Base-by-base conservation (phyloP, 768 basidiomycete genomes). In the Lanmaoa pseudosensibilis region DNA sequence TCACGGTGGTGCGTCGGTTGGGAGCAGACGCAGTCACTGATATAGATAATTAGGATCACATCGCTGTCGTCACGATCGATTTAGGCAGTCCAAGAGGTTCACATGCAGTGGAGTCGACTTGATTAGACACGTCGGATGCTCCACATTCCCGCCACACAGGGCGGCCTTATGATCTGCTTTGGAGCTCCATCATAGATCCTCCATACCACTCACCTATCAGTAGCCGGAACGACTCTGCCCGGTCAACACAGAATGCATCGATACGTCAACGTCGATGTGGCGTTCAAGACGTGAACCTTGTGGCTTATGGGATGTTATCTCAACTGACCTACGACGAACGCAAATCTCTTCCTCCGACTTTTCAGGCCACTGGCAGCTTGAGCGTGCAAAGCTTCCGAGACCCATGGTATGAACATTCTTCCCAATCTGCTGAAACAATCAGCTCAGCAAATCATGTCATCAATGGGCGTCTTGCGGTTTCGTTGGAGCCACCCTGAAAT, bases 81-180 rank as follows among this genome's bases (percentile, higher is more conserved):
- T 62, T 41, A 21, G 52, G 56, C 9, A 47, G 32, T n/a, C 23
- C 23, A 47, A 56, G 54, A n/a, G 15, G 38, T 43, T 41, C 50
- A 30, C n/a, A 36, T 37, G 43, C 18, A 27, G 52, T 52, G 39
- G 52, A 54, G 44, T 49, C 5, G 39, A 5, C 40, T 18, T 34
- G 47, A 64, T 56, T 55, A 56, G 57, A 36, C 21, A n/a, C 21
- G 16, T 33, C 34, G 8, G n/a, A 15, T 23, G 27, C 60, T 43
- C 47, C 19, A 48, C 50, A 11, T 40, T 13, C 41, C 11, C 41
- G 2, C 32, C 23, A 33, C 49, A 38, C 27, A 2, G 12, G 27
- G 9, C 13, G 9, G n/a, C 39, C 38, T 15, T 52, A 7, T 45
- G 58, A 53, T 61, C 23, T 43, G 18, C 36, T 37, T 19, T 37